Evolutionary conservation across 176 grass and related monocot genomes (phyloP).

Genomic region (Elymus sibiricus): DNA sequence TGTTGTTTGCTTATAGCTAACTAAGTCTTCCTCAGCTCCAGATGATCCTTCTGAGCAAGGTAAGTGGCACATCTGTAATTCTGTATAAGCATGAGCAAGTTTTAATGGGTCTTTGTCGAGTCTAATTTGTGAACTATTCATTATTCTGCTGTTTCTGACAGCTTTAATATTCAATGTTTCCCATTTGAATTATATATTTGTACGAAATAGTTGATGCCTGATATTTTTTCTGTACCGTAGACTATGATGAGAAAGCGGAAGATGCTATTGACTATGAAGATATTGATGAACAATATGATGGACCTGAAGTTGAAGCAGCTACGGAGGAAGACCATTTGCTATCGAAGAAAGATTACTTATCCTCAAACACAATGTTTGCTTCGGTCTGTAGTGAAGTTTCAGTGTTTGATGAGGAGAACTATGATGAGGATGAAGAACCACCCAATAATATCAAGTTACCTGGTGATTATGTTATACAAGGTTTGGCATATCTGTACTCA

Average conservation of each 20-base stretch:
- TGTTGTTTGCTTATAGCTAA: constrained; percentile 53
- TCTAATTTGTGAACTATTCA: neutral
- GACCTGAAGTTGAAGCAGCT: constrained; percentile 82
- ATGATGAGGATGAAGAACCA: constrained; percentile 86
- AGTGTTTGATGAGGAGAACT: constrained; percentile 90
- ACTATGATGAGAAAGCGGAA: constrained; percentile 98
- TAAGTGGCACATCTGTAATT: constrained; percentile 30
- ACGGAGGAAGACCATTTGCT: constrained; percentile 88
- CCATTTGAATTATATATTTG: neutral
- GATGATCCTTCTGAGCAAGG: constrained; percentile 94
- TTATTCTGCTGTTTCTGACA: constrained; percentile 12
- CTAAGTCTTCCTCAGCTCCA: constrained; percentile 70
- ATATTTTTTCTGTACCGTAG: constrained; percentile 37
- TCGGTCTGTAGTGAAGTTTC: constrained; percentile 45
- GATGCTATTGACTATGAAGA: constrained; percentile 98
- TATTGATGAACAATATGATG: constrained; percentile 99
- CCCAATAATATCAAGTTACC: constrained; percentile 27
- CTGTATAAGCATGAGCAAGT: constrained; percentile 3
- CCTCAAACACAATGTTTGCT: constrained; percentile 59
- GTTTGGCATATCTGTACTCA: constrained; percentile 25
- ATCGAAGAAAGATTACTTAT: constrained; percentile 78
- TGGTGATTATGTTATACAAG: constrained; percentile 20
- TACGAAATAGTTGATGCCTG: constrained; percentile 8
- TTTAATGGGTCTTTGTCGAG: neutral
- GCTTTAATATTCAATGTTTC: constrained; percentile 16